A percentile compares a stretch with the other conserved stretches of the same genome.
Evolutionary conservation across 2,329 filamentous ascomycete species (phyloP).

Genomic region (Cadophora malorum): DNA sequence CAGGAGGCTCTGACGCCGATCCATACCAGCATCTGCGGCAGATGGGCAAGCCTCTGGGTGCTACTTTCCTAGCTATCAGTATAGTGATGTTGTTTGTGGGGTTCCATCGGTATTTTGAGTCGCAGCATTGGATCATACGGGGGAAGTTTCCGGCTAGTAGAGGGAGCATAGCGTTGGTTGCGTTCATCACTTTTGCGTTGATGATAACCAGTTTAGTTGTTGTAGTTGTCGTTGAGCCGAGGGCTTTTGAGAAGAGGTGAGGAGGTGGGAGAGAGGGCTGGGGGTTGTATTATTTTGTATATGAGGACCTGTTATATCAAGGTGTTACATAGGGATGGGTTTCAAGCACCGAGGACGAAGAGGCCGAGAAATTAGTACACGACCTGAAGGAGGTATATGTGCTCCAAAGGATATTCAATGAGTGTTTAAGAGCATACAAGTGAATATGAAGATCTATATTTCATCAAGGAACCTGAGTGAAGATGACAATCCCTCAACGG

Average conservation of each 20-base stretch:
- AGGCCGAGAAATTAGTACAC: not conserved
- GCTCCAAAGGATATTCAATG: no score
- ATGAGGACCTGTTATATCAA: not conserved
- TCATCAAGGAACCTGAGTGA: no score
- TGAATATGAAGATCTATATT: no score
- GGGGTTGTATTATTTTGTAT: not conserved
- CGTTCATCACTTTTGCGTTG: constrained; percentile 66
- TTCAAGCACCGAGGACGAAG: not conserved
- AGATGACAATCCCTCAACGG: no score
- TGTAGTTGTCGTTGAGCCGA: constrained; percentile 60
- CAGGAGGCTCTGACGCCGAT: constrained; percentile 37
- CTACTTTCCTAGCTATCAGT: constrained; percentile 77
- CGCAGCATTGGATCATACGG: constrained; percentile 78
- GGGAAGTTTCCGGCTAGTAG: constrained; percentile 83
- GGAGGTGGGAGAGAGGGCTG: not conserved
- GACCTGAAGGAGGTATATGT: no score
- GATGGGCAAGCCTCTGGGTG: constrained; percentile 76
- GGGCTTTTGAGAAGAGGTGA: constrained; percentile 34
- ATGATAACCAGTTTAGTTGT: constrained; percentile 67
- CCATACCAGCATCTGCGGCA: constrained; percentile 57
- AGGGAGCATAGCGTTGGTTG: constrained; percentile 75
- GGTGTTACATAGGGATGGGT: not conserved
- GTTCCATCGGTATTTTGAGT: constrained; percentile 79
- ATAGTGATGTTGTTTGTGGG: constrained; percentile 78
- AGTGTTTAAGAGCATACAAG: no score